Evolutionary conservation across 2,329 filamentous ascomycete species (phyloP).

Genomic region (Calonectria honghensis): DNA sequence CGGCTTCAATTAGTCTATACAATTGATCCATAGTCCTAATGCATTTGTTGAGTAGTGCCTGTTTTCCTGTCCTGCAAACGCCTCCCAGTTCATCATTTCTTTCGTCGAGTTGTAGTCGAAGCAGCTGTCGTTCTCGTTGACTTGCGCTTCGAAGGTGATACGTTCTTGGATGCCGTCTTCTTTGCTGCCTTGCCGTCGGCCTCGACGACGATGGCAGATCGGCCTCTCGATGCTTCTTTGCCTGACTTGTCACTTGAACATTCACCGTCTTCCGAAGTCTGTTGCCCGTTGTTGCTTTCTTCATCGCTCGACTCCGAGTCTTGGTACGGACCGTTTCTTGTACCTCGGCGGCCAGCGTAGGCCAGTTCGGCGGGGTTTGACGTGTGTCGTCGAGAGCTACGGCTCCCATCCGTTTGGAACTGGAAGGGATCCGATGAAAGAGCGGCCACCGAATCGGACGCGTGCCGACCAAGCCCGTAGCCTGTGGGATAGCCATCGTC

Average conservation of each 20-base stretch:
- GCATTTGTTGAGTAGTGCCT: constrained; percentile 35
- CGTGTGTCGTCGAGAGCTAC: constrained; percentile 61
- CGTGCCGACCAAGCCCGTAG: constrained; percentile 64
- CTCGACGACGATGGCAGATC: constrained; percentile 64
- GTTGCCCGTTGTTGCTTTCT: constrained; percentile 55
- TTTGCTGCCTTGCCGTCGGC: constrained; percentile 57
- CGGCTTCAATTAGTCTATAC: constrained; percentile 38
- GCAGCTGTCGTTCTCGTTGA: constrained; percentile 48
- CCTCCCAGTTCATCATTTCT: constrained; percentile 52
- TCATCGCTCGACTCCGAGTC: constrained; percentile 58
- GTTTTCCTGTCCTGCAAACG: constrained; percentile 31
- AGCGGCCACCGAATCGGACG: constrained; percentile 65
- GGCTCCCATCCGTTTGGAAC: constrained; percentile 70
- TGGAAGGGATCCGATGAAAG: constrained; percentile 69
- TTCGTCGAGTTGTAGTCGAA: constrained; percentile 55
- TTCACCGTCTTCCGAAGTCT: constrained; percentile 56
- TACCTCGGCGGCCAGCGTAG: constrained; percentile 54
- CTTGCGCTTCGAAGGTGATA: constrained; percentile 65
- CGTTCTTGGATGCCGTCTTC: constrained; percentile 62
- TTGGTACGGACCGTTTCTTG: constrained; percentile 59
- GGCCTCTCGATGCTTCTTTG: constrained; percentile 54
- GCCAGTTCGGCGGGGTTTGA: constrained; percentile 59
- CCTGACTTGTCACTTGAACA: constrained; percentile 62
- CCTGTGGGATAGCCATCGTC: constrained; percentile 67
- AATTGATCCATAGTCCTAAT: constrained; percentile 40